Conservation (phyloP, 2,329 filamentous ascomycete genomes). For the Colletotrichum sp. region DNA sequence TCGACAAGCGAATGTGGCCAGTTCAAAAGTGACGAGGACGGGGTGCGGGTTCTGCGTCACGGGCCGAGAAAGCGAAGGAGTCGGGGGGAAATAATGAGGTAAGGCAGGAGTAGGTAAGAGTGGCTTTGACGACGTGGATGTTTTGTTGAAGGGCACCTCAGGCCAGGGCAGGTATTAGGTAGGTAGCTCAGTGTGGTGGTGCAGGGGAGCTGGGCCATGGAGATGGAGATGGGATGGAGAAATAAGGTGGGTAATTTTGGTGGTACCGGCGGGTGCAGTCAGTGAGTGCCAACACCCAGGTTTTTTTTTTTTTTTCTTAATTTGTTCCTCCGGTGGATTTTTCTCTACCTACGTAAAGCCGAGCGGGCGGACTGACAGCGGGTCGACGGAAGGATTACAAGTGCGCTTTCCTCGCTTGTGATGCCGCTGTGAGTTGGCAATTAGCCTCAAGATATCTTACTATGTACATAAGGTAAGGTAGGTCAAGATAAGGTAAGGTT, state of each 20-base stretch:
- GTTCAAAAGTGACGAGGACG: background rate
- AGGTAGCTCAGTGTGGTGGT: background rate
- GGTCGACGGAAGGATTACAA: background rate
- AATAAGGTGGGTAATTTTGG: background rate
- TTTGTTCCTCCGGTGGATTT: background rate
- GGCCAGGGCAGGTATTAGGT: background rate
- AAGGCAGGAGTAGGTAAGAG: background rate
- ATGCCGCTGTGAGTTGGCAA: background rate
- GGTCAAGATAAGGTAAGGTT: background rate
- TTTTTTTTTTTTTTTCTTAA: background rate
- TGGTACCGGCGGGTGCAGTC: background rate
- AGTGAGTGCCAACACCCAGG: background rate
- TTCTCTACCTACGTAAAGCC: background rate
- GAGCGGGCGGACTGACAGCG: background rate
- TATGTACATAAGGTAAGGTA: background rate
- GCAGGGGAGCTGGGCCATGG: background rate
- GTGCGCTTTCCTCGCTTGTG: background rate
- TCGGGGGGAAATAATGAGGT: background rate
- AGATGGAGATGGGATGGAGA: background rate
- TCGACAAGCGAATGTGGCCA: background rate
- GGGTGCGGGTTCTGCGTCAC: background rate
- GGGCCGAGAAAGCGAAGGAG: background rate
- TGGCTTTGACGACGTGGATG: background rate
- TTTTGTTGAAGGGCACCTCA: constrained; percentile 4
- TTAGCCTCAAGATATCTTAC: background rate